phyloP scores from a whole-genome alignment of 352 stramenopile genomes.

The Aphanomyces astaci region DNA sequence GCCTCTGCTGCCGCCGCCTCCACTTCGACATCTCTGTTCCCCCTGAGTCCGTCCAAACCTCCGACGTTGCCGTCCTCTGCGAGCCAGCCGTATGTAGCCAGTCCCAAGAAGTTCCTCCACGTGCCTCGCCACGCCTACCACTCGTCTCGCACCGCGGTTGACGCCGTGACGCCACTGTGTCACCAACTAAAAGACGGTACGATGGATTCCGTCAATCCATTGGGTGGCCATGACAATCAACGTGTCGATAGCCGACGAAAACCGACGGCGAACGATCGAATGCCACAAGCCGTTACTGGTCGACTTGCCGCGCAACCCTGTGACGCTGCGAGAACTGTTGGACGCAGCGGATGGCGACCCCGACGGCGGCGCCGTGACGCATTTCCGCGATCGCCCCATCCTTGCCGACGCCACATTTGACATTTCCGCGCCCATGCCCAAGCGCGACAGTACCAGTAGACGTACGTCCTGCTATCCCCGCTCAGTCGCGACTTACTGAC shows the following conservation, averaged over 20 bases:
- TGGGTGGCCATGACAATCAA: no score
- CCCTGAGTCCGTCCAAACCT: neutral
- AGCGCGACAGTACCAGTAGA: conserved; percentile 31
- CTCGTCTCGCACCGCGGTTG: neutral
- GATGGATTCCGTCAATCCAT: no score
- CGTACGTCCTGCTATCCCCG: no score
- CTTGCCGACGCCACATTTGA: conserved; percentile 34
- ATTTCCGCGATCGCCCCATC: conserved; percentile 50
- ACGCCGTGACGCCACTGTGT: conserved; percentile 20
- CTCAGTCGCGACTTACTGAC: no score
- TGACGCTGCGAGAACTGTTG: conserved; percentile 1
- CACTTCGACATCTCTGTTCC: neutral
- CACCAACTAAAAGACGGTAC: conserved; percentile 29
- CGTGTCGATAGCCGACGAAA: neutral
- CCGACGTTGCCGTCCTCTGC: neutral
- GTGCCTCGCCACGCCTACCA: neutral
- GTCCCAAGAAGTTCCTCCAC: neutral
- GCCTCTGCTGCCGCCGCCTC: neutral
- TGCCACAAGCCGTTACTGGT: neutral
- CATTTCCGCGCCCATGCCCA: conserved; percentile 27
- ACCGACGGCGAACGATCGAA: neutral
- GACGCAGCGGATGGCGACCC: neutral
- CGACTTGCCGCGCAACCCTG: neutral
- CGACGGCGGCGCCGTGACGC: conserved; percentile 21
- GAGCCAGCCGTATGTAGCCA: neutral